Evolutionary conservation across 1,284 basidiomycete genomes (phyloP).

Genomic region (Anthracocystis walkeri): DNA sequence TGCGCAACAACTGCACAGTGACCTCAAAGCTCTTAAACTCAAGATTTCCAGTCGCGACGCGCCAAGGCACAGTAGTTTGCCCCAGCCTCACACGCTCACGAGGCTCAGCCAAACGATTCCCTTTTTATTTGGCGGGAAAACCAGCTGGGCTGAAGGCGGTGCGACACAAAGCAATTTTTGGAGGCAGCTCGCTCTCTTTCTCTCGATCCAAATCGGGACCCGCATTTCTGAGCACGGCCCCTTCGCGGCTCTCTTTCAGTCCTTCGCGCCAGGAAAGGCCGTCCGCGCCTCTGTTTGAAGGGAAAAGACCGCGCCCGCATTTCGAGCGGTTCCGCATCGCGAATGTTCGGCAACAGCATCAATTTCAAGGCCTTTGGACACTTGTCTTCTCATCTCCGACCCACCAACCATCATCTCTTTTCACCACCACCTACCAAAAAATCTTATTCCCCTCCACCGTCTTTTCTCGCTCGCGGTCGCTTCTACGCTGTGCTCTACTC

Average conservation of each 20-base stretch:
- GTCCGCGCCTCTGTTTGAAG: background rate
- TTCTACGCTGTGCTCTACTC: background rate
- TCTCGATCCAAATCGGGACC: slow-evolving; percentile 4
- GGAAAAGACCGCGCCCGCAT: background rate
- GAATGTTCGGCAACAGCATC: slow-evolving; percentile 25
- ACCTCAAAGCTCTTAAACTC: slow-evolving; percentile 6
- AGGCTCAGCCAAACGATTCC: no score
- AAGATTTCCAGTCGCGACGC: slow-evolving; percentile 31
- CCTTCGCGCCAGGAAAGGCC: slow-evolving; percentile 7
- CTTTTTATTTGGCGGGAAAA: no score
- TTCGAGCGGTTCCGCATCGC: slow-evolving; percentile 6
- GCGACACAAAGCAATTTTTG: no score
- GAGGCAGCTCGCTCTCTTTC: no score
- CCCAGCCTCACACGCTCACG: no score
- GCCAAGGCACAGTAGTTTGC: slow-evolving; percentile 9
- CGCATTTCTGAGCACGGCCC: slow-evolving; percentile 15
- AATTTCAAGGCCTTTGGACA: background rate
- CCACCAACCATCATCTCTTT: slow-evolving; percentile 11
- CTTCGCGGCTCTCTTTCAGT: background rate
- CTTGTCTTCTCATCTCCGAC: slow-evolving; percentile 11
- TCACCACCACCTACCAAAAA: background rate
- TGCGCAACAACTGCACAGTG: slow-evolving; percentile 15
- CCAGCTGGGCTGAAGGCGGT: no score
- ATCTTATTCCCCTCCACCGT: background rate
- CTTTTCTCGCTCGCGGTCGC: slow-evolving; percentile 3